Percentiles rank a stretch among this genome's conserved stretches.
Evolutionary conservation across 164 flowering plant genomes (phyloP).

Genomic region (Annona cherimola): DNA sequence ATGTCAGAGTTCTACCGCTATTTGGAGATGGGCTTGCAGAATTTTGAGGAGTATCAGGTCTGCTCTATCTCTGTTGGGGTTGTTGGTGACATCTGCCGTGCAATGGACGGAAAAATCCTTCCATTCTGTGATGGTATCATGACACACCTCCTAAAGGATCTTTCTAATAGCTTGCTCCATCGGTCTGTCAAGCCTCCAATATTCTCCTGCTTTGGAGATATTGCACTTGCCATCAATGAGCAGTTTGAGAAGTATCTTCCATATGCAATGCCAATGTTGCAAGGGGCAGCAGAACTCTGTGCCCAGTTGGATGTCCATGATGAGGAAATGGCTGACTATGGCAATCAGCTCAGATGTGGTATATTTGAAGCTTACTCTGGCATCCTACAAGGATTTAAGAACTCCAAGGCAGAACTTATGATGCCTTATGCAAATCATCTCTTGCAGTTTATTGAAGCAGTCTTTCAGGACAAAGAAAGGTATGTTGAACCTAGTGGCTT

Average conservation of each 20-base stretch:
- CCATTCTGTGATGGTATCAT: slow-evolving; percentile 80
- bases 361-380: slow-evolving; percentile 91
- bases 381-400: slow-evolving; percentile 75
- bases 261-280: slow-evolving; percentile 62
- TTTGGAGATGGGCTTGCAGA: slow-evolving; percentile 76
- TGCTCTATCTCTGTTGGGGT: slow-evolving; percentile 81
- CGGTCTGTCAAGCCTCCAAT: slow-evolving; percentile 91
- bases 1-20: slow-evolving; percentile 72
- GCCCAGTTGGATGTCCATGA: slow-evolving; percentile 52
- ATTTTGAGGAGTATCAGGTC: slow-evolving; percentile 85
- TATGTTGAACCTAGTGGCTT: slow-evolving; percentile 9
- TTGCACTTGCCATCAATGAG: slow-evolving; percentile 76
- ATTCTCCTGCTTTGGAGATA: slow-evolving; percentile 87
- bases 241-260: slow-evolving; percentile 70
- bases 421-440: slow-evolving; percentile 68
- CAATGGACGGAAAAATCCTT: slow-evolving; percentile 67
- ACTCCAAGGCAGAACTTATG: slow-evolving; percentile 63
- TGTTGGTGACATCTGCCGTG: slow-evolving; percentile 79
- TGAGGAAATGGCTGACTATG: slow-evolving; percentile 78
- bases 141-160: slow-evolving; percentile 65
- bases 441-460: slow-evolving; percentile 65
- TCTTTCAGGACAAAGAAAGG: slow-evolving; percentile 56
- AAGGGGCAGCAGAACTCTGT: slow-evolving; percentile 68
- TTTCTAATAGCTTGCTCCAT: slow-evolving; percentile 56
- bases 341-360: slow-evolving; percentile 70